phyloP scores from a whole-genome alignment of 1,284 basidiomycete species.

The Xerocomus tenax region DNA sequence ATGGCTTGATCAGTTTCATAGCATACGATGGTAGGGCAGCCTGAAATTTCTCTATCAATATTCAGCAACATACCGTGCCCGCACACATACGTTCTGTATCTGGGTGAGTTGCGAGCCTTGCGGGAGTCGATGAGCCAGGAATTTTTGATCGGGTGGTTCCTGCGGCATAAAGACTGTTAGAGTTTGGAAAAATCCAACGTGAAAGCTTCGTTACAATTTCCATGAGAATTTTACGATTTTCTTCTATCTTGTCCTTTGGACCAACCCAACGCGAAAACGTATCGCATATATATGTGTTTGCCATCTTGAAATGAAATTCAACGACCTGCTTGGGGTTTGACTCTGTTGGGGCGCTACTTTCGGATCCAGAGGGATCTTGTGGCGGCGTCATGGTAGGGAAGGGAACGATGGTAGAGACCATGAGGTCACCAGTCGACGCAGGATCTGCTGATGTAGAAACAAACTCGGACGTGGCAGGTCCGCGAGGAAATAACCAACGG shows the following conservation, averaged over 20 bases:
- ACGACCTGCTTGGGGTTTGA: constrained; percentile 32
- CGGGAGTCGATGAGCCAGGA: constrained; percentile 49
- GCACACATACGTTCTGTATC: constrained; percentile 43
- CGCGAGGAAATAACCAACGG: constrained; percentile 58
- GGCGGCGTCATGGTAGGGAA: constrained; percentile 21
- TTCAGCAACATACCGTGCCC: neutral
- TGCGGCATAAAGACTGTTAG: constrained; percentile 8
- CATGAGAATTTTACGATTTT: constrained; percentile 36
- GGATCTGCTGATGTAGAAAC: constrained; percentile 14
- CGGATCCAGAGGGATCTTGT: constrained; percentile 13
- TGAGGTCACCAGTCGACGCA: constrained; percentile 30
- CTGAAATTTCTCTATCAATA: constrained; percentile 27
- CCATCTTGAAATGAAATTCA: constrained; percentile 41
- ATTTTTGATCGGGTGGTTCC: constrained; percentile 41
- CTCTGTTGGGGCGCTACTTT: constrained; percentile 9
- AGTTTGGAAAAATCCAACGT: neutral
- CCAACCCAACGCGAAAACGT: constrained; percentile 52
- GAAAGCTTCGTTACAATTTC: constrained; percentile 32
- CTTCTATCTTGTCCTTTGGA: constrained; percentile 38
- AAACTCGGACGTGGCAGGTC: constrained; percentile 42
- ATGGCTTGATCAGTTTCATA: constrained; percentile 46
- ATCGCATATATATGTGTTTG: constrained; percentile 44
- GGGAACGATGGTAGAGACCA: constrained; percentile 35
- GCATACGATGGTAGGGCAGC: constrained; percentile 40
- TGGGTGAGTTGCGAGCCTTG: constrained; percentile 49